Percentiles rank a stretch among this genome's conserved stretches.
Evolutionary conservation across 2,329 filamentous ascomycete genomes (phyloP).

Genomic region (Coniochaeta sp.): DNA sequence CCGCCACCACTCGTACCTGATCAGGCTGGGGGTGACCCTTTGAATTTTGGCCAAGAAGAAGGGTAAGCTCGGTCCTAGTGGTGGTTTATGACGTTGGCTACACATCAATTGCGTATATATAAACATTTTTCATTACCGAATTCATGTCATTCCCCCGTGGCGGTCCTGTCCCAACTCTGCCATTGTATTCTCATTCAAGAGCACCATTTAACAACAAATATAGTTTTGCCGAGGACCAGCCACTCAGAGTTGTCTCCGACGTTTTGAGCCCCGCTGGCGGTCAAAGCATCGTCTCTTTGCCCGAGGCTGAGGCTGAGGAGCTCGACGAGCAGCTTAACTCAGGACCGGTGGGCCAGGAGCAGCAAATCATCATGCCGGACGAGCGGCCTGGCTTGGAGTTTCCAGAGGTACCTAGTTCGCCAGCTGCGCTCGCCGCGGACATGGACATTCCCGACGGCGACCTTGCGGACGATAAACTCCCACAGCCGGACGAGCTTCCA

Average conservation of each 20-base stretch:
- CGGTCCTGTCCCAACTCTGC: not conserved
- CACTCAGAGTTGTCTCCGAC: not conserved
- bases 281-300: not conserved
- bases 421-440: not conserved
- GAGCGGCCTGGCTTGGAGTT: slow-evolving; percentile 4
- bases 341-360: not conserved
- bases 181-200: not conserved
- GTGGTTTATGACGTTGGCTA: not conserved
- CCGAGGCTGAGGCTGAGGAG: not conserved
- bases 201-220: not conserved
- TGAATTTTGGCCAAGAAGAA: not conserved
- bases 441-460: slow-evolving; percentile 9
- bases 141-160: not conserved
- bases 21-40: not conserved
- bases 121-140: not conserved
- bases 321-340: not conserved
- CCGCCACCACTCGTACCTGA: not conserved
- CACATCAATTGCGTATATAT: not conserved
- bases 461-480: slow-evolving; percentile 3
- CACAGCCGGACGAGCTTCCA: not conserved
- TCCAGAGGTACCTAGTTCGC: not conserved
- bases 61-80: not conserved
- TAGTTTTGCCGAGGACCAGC: not conserved
- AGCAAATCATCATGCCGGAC: slow-evolving; percentile 7
- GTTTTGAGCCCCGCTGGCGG: not conserved